phyloP scores from a whole-genome alignment of 768 basidiomycete species.

The Serpula lacrymans region DNA sequence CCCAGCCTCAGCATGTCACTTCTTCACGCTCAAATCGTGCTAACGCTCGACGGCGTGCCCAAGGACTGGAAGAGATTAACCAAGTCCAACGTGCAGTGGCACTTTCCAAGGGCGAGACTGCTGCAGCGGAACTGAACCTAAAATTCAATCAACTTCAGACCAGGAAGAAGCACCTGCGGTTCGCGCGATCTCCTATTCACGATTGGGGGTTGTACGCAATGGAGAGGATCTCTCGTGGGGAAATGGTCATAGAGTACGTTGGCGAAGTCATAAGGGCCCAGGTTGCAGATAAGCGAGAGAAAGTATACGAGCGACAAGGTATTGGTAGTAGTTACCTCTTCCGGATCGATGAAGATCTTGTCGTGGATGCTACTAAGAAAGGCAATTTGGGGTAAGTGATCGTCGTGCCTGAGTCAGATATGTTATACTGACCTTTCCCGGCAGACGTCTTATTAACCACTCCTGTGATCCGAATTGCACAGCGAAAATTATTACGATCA shows the following conservation, averaged over 20 bases:
- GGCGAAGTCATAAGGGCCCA: constrained; percentile 95
- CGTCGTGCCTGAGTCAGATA: constrained; percentile 8
- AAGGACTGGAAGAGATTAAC: constrained; percentile 93
- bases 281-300: constrained; percentile 96
- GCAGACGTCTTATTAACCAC: constrained; percentile 95
- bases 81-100: constrained; percentile 81
- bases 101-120: constrained; percentile 70
- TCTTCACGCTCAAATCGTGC: constrained; percentile 90
- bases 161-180: constrained; percentile 95
- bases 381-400: constrained; percentile 90
- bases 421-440: constrained; percentile 10
- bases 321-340: constrained; percentile 98
- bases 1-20: constrained; percentile 53
- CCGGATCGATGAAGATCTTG: constrained; percentile 95
- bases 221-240: constrained; percentile 89
- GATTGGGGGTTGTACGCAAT: constrained; percentile 98
- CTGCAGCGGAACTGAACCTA: constrained; percentile 70
- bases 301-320: constrained; percentile 93
- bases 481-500: constrained; percentile 89
- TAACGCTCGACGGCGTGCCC: constrained; percentile 85
- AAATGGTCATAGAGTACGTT: constrained; percentile 99
- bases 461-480: constrained; percentile 95
- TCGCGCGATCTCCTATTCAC: constrained; percentile 93
- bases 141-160: constrained; percentile 99
- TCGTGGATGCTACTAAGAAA: constrained; percentile 99